Conservation (phyloP, 345 rosid species). For the Schrenkiella parvula region DNA sequence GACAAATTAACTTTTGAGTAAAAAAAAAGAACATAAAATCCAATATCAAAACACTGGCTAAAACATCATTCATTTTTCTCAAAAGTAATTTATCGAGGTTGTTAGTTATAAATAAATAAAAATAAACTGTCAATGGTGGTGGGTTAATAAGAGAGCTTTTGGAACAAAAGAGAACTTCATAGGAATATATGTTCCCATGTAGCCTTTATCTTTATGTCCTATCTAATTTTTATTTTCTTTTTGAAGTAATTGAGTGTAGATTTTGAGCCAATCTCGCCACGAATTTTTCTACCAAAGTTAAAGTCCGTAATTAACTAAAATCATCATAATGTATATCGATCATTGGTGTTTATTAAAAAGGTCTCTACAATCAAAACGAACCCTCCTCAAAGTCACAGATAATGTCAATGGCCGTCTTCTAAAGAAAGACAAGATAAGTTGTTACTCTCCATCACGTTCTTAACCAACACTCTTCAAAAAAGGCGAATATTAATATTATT, state of each 20-base stretch:
- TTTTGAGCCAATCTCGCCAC: slow-evolving; percentile 35
- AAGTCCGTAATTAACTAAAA: background rate
- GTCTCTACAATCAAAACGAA: slow-evolving; percentile 14
- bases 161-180: background rate
- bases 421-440: slow-evolving; percentile 14
- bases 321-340: slow-evolving; percentile 9
- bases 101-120: background rate
- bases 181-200: slow-evolving; percentile 9
- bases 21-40: background rate
- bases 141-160: background rate
- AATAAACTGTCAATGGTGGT: background rate
- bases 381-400: background rate
- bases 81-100: background rate
- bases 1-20: background rate
- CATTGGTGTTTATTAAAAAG: background rate
- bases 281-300: slow-evolving; percentile 23
- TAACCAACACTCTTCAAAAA: background rate
- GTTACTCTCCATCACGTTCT: slow-evolving; percentile 14
- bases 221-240: background rate
- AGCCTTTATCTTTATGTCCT: slow-evolving; percentile 13
- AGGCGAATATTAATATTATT: background rate
- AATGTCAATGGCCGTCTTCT: slow-evolving; percentile 6
- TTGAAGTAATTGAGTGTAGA: background rate
- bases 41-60: background rate
- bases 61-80: background rate